Percentiles rank a stretch among this genome's conserved stretches.
These are phyloP conservation scores for Rosa chinensis DNA, from an alignment of 306 rosid genomes.

Conservation along the genomic window DNA sequence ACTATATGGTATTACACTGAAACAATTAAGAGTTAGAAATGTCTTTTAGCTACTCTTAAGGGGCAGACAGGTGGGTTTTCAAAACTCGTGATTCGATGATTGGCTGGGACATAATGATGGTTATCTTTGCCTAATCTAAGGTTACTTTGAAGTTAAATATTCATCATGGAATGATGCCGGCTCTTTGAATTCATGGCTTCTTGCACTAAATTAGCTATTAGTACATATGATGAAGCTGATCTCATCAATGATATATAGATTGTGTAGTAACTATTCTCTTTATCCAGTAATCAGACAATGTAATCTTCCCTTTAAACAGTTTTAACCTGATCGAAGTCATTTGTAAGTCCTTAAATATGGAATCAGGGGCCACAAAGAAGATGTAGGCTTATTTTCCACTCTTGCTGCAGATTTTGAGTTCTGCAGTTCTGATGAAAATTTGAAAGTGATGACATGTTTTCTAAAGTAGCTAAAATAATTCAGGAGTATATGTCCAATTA, in stretches of 20 bases:
- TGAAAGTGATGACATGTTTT: neutral
- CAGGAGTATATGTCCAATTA: neutral
- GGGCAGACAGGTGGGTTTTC: slow-evolving; percentile 41
- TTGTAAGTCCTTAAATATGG: neutral
- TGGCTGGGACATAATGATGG: slow-evolving; percentile 31
- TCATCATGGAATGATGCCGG: slow-evolving; percentile 33
- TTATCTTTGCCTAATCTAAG: slow-evolving; percentile 21
- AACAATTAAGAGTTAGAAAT: neutral
- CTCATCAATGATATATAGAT: neutral
- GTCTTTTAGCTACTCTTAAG: slow-evolving; percentile 33
- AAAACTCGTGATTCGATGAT: slow-evolving; percentile 32
- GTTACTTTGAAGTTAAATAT: slow-evolving; percentile 18
- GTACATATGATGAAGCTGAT: slow-evolving; percentile 8
- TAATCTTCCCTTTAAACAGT: slow-evolving; percentile 4
- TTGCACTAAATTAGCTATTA: slow-evolving; percentile 12
- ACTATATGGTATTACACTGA: neutral
- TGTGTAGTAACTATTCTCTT: neutral
- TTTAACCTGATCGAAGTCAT: neutral
- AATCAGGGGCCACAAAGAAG: neutral
- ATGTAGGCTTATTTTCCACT: neutral
- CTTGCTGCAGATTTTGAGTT: neutral
- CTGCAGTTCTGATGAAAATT: slow-evolving; percentile 1
- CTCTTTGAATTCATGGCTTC: neutral
- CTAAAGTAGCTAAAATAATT: neutral
- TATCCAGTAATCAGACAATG: neutral